Evolutionary conservation across 1,284 basidiomycete species (phyloP), one percentile per base, ranked within the genome.

Genomic region (Cutaneotrichosporon mucoides): DNA sequence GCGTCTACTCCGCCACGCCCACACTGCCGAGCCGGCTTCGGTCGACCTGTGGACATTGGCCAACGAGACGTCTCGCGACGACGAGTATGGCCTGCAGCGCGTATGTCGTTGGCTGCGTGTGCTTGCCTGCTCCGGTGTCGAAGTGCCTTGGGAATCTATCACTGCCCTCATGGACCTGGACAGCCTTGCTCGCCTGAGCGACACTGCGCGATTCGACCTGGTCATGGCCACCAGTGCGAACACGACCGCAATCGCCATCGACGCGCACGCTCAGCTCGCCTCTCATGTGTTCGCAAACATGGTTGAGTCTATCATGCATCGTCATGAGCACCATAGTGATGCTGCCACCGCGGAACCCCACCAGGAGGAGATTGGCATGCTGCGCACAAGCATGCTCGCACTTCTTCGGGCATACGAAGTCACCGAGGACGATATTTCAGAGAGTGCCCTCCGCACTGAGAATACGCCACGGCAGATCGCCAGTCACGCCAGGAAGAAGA

Each of bases 41-140:
- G 64, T 81, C 38, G 84, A 87, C 70, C 85, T 86, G 9, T 84
- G 88, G 81, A 76, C 80, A 41, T 76, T 83, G 6, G 75, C 88
- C 5, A 75, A 80, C 15, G 76, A 78, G 37, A 75, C 80, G 6
- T 83, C 84, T 0, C 78, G 76, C 3, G 75, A 79, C 55, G 80
- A 79, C 16, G 69, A 73, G 42, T 76, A 81, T 5, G 83, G 83
- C 5, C 77, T 86, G 42, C 73, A 76, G 15, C 80, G 79, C 36
- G 82, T 82, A 38, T 76, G 88, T 43, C 78, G 80, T 52, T 89
- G 88, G 86, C 80, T 90, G 37, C 81, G 82, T 37, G 77, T 87
- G 24, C 80, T 89, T 64, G 81, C 87, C 10, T 80, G 81, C 51
- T 88, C 88, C 2, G 88, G 86, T 0, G 83, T 89, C 12, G 84